Conservation (phyloP, 2,329 filamentous ascomycete genomes). For the Rutstroemia sp. region DNA sequence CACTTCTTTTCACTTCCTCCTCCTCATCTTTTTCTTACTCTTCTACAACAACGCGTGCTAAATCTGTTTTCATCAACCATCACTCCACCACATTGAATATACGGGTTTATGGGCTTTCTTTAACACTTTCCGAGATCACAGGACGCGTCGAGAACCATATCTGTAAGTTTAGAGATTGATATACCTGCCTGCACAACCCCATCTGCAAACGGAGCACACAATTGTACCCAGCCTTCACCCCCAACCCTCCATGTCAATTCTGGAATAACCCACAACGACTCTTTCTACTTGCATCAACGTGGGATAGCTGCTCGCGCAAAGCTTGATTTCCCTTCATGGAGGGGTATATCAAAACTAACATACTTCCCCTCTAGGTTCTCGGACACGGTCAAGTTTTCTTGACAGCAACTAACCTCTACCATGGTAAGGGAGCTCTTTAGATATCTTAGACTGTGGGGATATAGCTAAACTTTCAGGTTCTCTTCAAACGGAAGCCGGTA, state of each 20-base stretch:
- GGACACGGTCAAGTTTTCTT: constrained; percentile 10
- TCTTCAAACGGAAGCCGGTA: constrained; percentile 94
- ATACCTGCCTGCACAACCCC: constrained; percentile 3
- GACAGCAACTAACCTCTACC: constrained; percentile 13
- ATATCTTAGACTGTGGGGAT: background rate
- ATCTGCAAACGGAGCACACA: background rate
- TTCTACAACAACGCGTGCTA: constrained; percentile 21
- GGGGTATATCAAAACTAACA: constrained; percentile 21
- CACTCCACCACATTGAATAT: constrained; percentile 24
- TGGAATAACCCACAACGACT: constrained; percentile 9
- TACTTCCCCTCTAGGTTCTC: constrained; percentile 16
- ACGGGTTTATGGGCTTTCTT: constrained; percentile 26
- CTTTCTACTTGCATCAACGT: constrained; percentile 7
- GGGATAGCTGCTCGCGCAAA: constrained; percentile 7
- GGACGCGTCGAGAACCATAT: constrained; percentile 26
- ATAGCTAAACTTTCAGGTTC: constrained; percentile 52
- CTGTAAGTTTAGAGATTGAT: constrained; percentile 22
- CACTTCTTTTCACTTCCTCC: constrained; percentile 15
- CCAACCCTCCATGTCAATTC: constrained; percentile 9
- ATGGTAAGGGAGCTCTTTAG: constrained; percentile 21
- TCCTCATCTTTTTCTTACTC: constrained; percentile 30
- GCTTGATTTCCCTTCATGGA: constrained; percentile 6
- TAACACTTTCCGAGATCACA: constrained; percentile 15
- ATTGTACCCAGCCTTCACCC: background rate
- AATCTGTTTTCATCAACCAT: constrained; percentile 21